These are phyloP conservation scores for Rubia yunnanensis DNA, from an alignment of 257 asterid genomes.

Conservation along the genomic window DNA sequence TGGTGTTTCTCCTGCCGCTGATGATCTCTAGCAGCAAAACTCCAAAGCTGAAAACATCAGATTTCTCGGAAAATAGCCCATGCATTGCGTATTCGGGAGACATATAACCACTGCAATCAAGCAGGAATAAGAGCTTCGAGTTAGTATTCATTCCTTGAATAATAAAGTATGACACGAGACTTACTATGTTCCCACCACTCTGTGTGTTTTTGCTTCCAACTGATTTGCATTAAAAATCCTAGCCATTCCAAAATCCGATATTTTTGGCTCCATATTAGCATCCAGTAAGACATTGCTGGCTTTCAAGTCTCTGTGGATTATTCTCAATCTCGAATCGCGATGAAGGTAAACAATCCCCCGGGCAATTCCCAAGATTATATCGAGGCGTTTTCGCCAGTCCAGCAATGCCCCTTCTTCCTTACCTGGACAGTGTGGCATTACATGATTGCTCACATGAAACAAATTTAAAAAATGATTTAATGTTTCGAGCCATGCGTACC, in stretches of 20 bases:
- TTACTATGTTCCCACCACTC: conserved; percentile 33
- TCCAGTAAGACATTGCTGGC: conserved; percentile 30
- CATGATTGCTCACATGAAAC: neutral
- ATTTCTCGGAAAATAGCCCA: conserved; percentile 26
- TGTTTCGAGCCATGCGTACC: conserved; percentile 9
- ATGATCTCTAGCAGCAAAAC: conserved; percentile 26
- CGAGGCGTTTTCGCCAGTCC: conserved; percentile 23
- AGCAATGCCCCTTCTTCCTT: conserved; percentile 13
- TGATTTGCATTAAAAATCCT: conserved; percentile 23
- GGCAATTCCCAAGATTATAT: conserved; percentile 22
- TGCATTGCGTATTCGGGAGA: conserved; percentile 40
- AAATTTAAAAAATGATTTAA: neutral
- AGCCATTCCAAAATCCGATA: conserved; percentile 38
- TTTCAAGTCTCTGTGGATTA: conserved; percentile 35
- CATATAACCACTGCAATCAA: conserved; percentile 32
- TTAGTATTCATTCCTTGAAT: neutral
- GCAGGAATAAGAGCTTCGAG: neutral
- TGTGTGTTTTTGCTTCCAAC: conserved; percentile 22
- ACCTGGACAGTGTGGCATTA: conserved; percentile 6
- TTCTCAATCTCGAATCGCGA: conserved; percentile 27
- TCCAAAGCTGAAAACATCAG: conserved; percentile 30
- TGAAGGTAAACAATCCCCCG: conserved; percentile 30
- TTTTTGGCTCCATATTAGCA: conserved; percentile 27
- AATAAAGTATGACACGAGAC: neutral
- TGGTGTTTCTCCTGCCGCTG: conserved; percentile 24